A percentile compares a stretch with the other conserved stretches of the same genome.
Evolutionary conservation across 2,329 filamentous ascomycete genomes (phyloP).

Genomic region (Fusarium illudens): DNA sequence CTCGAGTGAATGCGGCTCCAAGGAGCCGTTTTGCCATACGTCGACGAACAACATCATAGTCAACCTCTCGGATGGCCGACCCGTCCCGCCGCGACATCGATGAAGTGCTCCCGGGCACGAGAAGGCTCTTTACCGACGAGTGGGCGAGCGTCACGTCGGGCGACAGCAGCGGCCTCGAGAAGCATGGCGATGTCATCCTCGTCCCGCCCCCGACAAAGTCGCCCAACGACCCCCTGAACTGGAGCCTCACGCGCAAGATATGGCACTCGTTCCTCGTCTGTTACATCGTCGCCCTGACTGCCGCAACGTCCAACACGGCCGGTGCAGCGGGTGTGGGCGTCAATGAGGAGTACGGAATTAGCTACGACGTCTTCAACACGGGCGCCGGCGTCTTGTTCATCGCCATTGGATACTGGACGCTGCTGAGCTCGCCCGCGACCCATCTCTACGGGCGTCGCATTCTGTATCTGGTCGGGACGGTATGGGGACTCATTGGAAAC

Average conservation of each 20-base stretch:
- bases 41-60: conserved; percentile 10
- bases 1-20: conserved; percentile 33
- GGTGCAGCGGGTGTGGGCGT: conserved; percentile 61
- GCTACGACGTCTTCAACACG: conserved; percentile 62
- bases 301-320: conserved; percentile 64
- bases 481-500: conserved; percentile 58
- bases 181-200: conserved; percentile 57
- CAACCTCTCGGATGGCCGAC: conserved; percentile 32
- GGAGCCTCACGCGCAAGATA: conserved; percentile 56
- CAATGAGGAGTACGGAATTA: conserved; percentile 59
- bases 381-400: conserved; percentile 65
- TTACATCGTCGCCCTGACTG: conserved; percentile 63
- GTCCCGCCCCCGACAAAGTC: conserved; percentile 62
- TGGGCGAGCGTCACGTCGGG: conserved; percentile 39
- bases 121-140: conserved; percentile 42
- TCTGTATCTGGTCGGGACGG: conserved; percentile 62
- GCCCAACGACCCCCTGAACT: conserved; percentile 62
- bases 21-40: conserved; percentile 29
- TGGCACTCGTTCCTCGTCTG: conserved; percentile 62
- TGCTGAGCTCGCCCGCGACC: conserved; percentile 61
- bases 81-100: conserved; percentile 27
- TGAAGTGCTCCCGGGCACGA: conserved; percentile 44
- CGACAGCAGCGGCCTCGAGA: conserved; percentile 37
- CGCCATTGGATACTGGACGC: conserved; percentile 63
- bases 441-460: conserved; percentile 64